A percentile compares a stretch with the other conserved stretches of the same genome.
These are phyloP conservation scores for Jasminum sambac DNA, from an alignment of 257 asterid species.

Conservation along the genomic window DNA sequence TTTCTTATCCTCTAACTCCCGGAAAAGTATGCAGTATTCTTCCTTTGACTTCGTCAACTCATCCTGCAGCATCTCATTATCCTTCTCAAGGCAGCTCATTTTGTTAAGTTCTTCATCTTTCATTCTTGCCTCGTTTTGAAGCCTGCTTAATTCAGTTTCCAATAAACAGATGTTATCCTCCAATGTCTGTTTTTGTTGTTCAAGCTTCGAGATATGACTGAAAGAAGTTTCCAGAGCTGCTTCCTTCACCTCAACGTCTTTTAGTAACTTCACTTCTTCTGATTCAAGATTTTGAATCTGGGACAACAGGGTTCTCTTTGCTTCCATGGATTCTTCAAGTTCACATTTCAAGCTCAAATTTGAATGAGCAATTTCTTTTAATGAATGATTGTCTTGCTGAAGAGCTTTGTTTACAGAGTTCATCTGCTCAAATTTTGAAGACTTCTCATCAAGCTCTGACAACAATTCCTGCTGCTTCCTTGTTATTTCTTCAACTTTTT, in stretches of 20 bases:
- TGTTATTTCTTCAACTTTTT: conserved; percentile 32
- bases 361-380: conserved; percentile 33
- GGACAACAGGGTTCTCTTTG: conserved; percentile 30
- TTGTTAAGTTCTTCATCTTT: conserved; percentile 50
- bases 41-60: conserved; percentile 42
- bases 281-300: conserved; percentile 44
- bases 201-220: conserved; percentile 44
- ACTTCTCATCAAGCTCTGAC: conserved; percentile 32
- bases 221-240: conserved; percentile 57
- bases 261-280: conserved; percentile 41
- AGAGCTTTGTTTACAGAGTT: conserved; percentile 31
- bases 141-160: conserved; percentile 42
- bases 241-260: conserved; percentile 55
- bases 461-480: conserved; percentile 30
- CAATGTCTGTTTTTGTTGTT: conserved; percentile 48
- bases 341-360: conserved; percentile 32
- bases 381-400: conserved; percentile 36
- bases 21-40: conserved; percentile 40
- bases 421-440: conserved; percentile 26
- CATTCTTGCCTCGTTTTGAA: conserved; percentile 47
- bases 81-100: conserved; percentile 53
- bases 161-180: conserved; percentile 40
- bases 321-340: conserved; percentile 35
- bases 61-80: conserved; percentile 43
- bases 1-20: conserved; percentile 52